phyloP scores from a whole-genome alignment of 202 grass and related monocot species.

The Saccharum hybrid region DNA sequence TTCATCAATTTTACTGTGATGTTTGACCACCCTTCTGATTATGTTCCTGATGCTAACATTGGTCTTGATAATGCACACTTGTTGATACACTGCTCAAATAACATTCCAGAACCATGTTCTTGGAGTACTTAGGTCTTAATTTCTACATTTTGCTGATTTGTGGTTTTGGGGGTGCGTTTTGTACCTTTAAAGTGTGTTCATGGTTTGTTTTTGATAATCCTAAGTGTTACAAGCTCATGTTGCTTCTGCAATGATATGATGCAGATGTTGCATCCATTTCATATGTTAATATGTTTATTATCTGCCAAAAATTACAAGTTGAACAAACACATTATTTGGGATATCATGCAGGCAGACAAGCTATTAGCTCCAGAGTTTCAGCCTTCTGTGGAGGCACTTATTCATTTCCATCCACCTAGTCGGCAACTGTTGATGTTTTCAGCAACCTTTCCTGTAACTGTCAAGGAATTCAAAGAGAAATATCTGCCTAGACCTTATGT shows the following conservation, averaged over 20 bases:
- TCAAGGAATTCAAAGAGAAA: constrained; percentile 89
- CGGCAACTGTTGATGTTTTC: constrained; percentile 94
- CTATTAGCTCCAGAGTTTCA: constrained; percentile 80
- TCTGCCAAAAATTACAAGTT: constrained; percentile 19
- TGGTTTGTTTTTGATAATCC: background rate
- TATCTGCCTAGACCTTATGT: constrained; percentile 79
- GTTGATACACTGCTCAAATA: constrained; percentile 13
- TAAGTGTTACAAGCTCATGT: background rate
- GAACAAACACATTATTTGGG: background rate
- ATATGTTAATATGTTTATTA: background rate
- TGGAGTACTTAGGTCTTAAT: background rate
- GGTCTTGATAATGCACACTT: background rate
- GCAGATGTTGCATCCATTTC: background rate
- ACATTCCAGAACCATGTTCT: background rate
- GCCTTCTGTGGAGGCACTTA: constrained; percentile 74
- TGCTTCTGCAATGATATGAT: constrained; percentile 9
- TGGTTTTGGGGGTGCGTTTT: background rate
- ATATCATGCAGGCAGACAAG: constrained; percentile 67
- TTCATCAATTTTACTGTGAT: background rate
- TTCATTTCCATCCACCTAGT: constrained; percentile 73
- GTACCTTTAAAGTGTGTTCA: background rate
- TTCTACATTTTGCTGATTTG: constrained; percentile 22
- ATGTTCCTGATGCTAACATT: background rate
- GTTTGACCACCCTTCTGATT: background rate
- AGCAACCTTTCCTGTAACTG: constrained; percentile 88